Base-by-base conservation (phyloP, 805 yeast species). In the Suhomyces pyralidae region DNA sequence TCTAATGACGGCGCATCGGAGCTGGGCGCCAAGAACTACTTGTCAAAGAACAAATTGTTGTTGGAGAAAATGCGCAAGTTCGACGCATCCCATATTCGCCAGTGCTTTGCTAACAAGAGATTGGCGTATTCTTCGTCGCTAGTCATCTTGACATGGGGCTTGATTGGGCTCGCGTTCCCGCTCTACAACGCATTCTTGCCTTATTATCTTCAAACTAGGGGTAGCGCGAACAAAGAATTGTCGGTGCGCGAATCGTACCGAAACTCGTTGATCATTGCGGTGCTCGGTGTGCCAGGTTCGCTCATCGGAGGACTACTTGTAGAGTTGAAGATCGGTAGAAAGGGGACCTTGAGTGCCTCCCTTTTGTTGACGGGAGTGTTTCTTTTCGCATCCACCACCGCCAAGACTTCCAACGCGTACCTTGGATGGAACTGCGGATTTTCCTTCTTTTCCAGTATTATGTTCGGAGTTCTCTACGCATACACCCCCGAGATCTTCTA, bases 401-500 rank as follows among this genome's bases (percentile, higher is more conserved):
- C 84, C 10, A 77, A 79, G 63, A 76, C 84, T 0, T 70, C 81
- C 45, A 69, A 77, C 54, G 70, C 74, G n/a, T 59, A 67, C 51
- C 64, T 74, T 58, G 77, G 68, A 5, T 82, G 76, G 70, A 82
- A 81, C 62, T 82, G 85, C 47, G 65, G 62, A 28, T 73, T 73
- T 59, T 67, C 67, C 45, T 70, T 73, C 52, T 78, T 79, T 34
- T 81, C 85, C 17, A 81, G 80, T 64, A 71, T 82, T 46, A 71
- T 73, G 74, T 83, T 81, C 62, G 86, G 84, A 4, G 79, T 81
- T 20, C 66, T 84, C 19, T 84, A 82, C 60, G 88, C 88, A 4
- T 83, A 82, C 61, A 83, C 88, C 3, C 89, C 88, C 0, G 87
- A 84, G 61, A 80, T 81, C 22, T 76, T 84, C 64, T 84, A 84